Evolutionary conservation across 1,139 yeast species (phyloP), one percentile per base, ranked within the genome.

Genomic region (Ogataea hybrid): DNA sequence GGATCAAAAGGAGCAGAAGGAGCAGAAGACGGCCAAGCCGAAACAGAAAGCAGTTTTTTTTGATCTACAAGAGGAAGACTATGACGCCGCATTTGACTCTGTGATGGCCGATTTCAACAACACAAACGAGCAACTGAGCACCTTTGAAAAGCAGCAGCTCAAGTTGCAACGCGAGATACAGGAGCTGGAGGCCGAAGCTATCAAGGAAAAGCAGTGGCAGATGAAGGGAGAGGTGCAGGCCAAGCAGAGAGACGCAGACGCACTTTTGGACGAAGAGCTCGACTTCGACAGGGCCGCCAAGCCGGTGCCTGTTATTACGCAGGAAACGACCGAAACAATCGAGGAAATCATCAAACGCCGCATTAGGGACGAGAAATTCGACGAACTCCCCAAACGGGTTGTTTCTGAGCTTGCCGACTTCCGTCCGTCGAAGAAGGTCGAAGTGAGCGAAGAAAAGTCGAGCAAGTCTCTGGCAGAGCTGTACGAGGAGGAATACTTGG

Each of bases 191-290:
- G 79, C 81, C 28, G 97, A 90, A 59, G 82, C 94, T 22, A 81
- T 92, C 21, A 92, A 89, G 2, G 92, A 85, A 48, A 92, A 92
- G 69, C 82, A 82, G 57, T 92, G 98, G 98, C 81, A 95, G 7
- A 75, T 90, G 75, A 84, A 82, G 59, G 98, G 98, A 64, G 98
- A 92, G 65, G 89, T 88, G 2, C 75, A 77, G 40, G 86, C 90
- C 1, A 77, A 74, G 49, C 87, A 84, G 52, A 77, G 98, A 58
- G 96, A 96, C 4, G 70, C 72, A 37, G 96, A 92, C 64, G 84
- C 97, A 1, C 69, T 92, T 28, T 60, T 85, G 34, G 78, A 77
- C 22, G 87, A 81, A 50, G 84, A 78, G 28, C 59, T 84, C 37
- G 87, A 84, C 49, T 82, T 84, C 56, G 94, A 84, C 49, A 73